Percentiles rank a stretch among this genome's conserved stretches.
Evolutionary conservation across 306 rosid species (phyloP).

Genomic region (Lagenaria siceraria): DNA sequence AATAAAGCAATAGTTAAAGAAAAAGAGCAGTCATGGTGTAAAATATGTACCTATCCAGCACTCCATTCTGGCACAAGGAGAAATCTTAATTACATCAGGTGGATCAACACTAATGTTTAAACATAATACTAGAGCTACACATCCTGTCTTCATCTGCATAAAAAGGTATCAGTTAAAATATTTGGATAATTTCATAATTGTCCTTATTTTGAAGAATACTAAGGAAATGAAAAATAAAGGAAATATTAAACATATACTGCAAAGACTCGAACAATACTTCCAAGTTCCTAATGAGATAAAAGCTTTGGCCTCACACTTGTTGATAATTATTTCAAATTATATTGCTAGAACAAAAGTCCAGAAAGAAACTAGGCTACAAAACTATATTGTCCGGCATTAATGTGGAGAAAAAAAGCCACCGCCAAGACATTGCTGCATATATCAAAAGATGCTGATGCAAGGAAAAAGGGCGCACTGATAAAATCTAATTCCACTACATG

Average conservation of each 20-base stretch:
- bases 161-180: conserved; percentile 25
- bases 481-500: neutral
- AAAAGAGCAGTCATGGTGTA: conserved; percentile 9
- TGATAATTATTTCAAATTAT: neutral
- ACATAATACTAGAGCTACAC: conserved; percentile 93
- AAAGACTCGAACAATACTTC: neutral
- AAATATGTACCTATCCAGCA: conserved; percentile 96
- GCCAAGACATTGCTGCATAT: neutral
- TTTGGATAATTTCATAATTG: neutral
- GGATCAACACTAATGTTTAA: conserved; percentile 96
- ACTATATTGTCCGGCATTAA: neutral
- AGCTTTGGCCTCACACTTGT: neutral
- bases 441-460: neutral
- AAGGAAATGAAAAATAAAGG: conserved; percentile 10
- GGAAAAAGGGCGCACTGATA: neutral
- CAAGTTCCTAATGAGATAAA: neutral
- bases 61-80: conserved; percentile 99
- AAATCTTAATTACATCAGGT: conserved; percentile 95
- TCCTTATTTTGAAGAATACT: neutral
- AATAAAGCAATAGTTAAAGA: conserved; percentile 3
- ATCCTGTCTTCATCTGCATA: conserved; percentile 99
- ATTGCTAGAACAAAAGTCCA: neutral
- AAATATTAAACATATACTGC: conserved; percentile 6
- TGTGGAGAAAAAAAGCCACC: neutral
- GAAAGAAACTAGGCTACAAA: neutral